phyloP scores from a whole-genome alignment of 1,284 basidiomycete genomes.

The Trichosporon sp. region DNA sequence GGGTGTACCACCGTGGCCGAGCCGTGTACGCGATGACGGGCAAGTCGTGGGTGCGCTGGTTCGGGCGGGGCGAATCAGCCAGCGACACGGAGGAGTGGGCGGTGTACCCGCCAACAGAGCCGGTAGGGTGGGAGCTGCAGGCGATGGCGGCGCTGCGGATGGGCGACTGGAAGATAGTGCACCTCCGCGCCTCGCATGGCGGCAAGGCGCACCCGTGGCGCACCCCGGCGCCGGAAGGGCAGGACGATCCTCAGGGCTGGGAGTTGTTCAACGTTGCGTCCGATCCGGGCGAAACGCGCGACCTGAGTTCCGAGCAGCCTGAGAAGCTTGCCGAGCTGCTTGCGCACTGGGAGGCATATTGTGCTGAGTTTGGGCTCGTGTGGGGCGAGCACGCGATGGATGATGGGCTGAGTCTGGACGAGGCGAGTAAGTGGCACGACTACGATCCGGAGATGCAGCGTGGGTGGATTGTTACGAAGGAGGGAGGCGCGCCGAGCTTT shows the following conservation, averaged over 20 bases:
- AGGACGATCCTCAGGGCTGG: slow-evolving; percentile 21
- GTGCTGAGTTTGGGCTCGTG: slow-evolving; percentile 10
- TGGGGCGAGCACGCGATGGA: slow-evolving; percentile 13
- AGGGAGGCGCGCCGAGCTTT: not conserved
- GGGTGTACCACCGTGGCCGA: slow-evolving; percentile 8
- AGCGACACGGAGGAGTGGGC: slow-evolving; percentile 2
- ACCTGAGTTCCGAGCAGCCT: slow-evolving; percentile 17
- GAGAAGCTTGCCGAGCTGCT: slow-evolving; percentile 25
- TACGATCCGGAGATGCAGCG: slow-evolving; percentile 9
- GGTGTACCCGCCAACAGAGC: slow-evolving; percentile 1
- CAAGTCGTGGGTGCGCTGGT: slow-evolving; percentile 21
- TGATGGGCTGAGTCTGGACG: not conserved
- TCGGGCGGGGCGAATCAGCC: slow-evolving; percentile 3
- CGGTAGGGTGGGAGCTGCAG: slow-evolving; percentile 12
- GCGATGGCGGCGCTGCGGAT: slow-evolving; percentile 26
- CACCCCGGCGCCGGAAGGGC: not conserved
- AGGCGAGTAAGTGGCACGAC: slow-evolving; percentile 4
- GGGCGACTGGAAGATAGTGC: slow-evolving; percentile 30
- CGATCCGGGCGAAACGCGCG: slow-evolving; percentile 32
- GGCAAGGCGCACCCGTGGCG: slow-evolving; percentile 2
- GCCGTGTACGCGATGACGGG: slow-evolving; percentile 12
- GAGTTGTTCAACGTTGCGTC: slow-evolving; percentile 28
- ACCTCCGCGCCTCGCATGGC: slow-evolving; percentile 11
- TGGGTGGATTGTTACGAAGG: not conserved
- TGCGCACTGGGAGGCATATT: slow-evolving; percentile 18